A percentile compares a stretch with the other conserved stretches of the same genome.
Evolutionary conservation across 768 basidiomycete genomes (phyloP).

Genomic region (Lentinus brumalis): DNA sequence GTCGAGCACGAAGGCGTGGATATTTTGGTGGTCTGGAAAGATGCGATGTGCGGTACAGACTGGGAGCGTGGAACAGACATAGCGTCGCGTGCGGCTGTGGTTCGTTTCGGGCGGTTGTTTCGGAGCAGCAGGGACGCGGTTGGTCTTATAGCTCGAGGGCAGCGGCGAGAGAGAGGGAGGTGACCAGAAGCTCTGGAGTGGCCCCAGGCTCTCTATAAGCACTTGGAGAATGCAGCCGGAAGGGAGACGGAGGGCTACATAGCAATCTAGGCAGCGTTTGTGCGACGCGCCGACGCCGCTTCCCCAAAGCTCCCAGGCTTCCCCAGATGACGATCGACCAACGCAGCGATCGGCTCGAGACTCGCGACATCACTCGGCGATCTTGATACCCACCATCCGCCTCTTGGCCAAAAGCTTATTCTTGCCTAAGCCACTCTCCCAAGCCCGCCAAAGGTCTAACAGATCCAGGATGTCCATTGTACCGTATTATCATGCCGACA

Average conservation of each 20-base stretch:
- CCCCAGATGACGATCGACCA: conserved; percentile 2
- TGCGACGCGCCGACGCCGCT: neutral
- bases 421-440: too few relatives aligned
- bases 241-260: neutral
- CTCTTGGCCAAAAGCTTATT: neutral
- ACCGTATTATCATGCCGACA: conserved; percentile 8
- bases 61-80: conserved; percentile 35
- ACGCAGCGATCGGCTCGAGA: conserved; percentile 1
- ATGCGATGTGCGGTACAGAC: conserved; percentile 29
- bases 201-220: neutral
- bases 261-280: neutral
- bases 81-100: neutral
- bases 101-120: neutral
- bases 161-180: conserved; percentile 3
- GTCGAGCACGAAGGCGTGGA: conserved; percentile 6
- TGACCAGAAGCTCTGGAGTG: conserved; percentile 2
- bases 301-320: conserved; percentile 18
- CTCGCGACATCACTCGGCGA: neutral
- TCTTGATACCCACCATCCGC: neutral
- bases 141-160: conserved; percentile 20
- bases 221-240: neutral
- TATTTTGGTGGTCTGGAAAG: conserved; percentile 2
- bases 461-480: neutral
- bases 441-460: too few relatives aligned
- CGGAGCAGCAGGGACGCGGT: conserved; percentile 19